A percentile compares a stretch with the other conserved stretches of the same genome.
These are phyloP conservation scores for Cenchrus purpureus DNA, from an alignment of 176 grass and related monocot genomes.

Conservation along the genomic window DNA sequence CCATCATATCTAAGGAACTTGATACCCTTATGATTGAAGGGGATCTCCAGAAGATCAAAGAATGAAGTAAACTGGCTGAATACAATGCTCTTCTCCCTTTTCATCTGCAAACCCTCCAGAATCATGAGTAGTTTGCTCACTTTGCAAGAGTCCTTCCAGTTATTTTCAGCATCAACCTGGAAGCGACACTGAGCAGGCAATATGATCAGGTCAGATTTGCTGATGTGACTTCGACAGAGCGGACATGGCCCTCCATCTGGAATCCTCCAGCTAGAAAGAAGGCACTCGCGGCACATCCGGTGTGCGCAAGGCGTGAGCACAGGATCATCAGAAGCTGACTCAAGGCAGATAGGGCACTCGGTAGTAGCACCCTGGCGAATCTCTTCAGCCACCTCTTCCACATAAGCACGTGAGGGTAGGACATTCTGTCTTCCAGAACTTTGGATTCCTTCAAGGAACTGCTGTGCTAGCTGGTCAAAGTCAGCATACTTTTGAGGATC, in stretches of 20 bases:
- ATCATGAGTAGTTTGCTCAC: slow-evolving; percentile 63
- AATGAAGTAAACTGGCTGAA: slow-evolving; percentile 97
- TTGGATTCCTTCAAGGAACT: slow-evolving; percentile 66
- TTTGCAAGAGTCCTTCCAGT: slow-evolving; percentile 95
- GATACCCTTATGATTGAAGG: slow-evolving; percentile 61
- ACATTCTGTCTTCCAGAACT: neutral
- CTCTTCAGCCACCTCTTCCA: slow-evolving; percentile 83
- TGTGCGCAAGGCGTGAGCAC: slow-evolving; percentile 82
- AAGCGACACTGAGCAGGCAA: slow-evolving; percentile 66
- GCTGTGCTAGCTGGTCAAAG: slow-evolving; percentile 63
- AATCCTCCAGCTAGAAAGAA: slow-evolving; percentile 70
- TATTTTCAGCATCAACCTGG: slow-evolving; percentile 65
- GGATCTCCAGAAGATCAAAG: slow-evolving; percentile 82
- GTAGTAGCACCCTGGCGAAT: slow-evolving; percentile 63
- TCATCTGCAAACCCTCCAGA: slow-evolving; percentile 50
- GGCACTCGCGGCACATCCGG: slow-evolving; percentile 81
- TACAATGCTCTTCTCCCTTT: slow-evolving; percentile 88
- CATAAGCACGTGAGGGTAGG: slow-evolving; percentile 60
- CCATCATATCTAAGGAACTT: slow-evolving; percentile 87
- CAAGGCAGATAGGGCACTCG: slow-evolving; percentile 92
- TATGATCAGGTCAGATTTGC: slow-evolving; percentile 64
- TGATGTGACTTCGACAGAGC: slow-evolving; percentile 61
- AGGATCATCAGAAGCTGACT: slow-evolving; percentile 87
- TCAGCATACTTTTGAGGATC: slow-evolving; percentile 65
- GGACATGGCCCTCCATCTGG: slow-evolving; percentile 68